Conservation (phyloP, 345 rosid genomes). For the Pelargonium nanum region DNA sequence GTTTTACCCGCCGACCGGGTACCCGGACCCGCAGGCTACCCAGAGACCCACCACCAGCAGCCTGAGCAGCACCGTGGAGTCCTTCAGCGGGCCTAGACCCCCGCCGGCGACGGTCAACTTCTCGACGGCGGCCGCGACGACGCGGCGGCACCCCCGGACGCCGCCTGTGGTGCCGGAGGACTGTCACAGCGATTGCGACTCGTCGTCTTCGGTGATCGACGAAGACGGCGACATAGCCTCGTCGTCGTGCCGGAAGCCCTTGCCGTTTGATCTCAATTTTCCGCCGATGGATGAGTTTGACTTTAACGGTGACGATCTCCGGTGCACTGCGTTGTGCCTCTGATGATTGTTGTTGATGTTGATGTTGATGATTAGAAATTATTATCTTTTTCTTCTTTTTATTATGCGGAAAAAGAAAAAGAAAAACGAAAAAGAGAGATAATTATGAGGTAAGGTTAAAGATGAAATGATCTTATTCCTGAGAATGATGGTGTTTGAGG, state of each 20-base stretch:
- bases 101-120: slow-evolving; percentile 4
- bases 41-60: slow-evolving; percentile 74
- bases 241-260: slow-evolving; percentile 29
- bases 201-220: slow-evolving; percentile 80
- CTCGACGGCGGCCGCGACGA: slow-evolving; percentile 11
- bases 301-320: slow-evolving; percentile 56
- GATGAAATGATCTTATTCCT: slow-evolving; percentile 6
- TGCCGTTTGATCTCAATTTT: slow-evolving; percentile 79
- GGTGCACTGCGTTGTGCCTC: slow-evolving; percentile 74
- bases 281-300: slow-evolving; percentile 72
- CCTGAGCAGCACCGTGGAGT: slow-evolving; percentile 94
- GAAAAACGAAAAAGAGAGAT: background rate
- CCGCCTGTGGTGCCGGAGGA: slow-evolving; percentile 69
- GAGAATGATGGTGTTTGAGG: background rate
- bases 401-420: slow-evolving; percentile 19
- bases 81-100: slow-evolving; percentile 77
- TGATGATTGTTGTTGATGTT: slow-evolving; percentile 20
- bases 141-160: slow-evolving; percentile 42
- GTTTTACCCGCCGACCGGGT: slow-evolving; percentile 27
- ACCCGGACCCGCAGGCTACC: slow-evolving; percentile 22
- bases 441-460: slow-evolving; percentile 4
- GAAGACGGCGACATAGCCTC: slow-evolving; percentile 38
- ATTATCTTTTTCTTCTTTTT: slow-evolving; percentile 6
- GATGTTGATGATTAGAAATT: background rate
- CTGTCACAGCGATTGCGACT: slow-evolving; percentile 89